Evolutionary conservation across 148 eudicot species (phyloP).

Genomic region (Vaccinium macrocarpon): DNA sequence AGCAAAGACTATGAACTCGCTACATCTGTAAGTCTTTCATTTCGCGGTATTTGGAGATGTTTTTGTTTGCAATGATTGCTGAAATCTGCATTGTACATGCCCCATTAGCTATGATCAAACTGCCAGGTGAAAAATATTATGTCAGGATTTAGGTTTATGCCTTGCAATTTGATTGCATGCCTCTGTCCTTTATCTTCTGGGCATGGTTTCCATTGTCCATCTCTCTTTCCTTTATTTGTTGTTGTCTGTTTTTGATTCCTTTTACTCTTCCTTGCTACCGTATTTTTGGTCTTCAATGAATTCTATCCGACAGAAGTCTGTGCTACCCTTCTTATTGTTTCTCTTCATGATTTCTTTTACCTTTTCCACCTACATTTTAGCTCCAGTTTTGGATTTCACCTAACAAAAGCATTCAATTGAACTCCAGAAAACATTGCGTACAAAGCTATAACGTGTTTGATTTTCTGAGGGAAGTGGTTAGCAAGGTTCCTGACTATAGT

Average conservation of each 20-base stretch:
- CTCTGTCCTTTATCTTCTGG: neutral
- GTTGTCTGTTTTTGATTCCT: neutral
- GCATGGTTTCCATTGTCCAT: neutral
- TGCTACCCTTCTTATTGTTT: neutral
- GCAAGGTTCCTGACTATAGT: slow-evolving; percentile 96
- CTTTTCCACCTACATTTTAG: neutral
- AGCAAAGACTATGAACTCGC: slow-evolving; percentile 85
- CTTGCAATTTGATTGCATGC: neutral
- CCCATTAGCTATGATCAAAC: neutral
- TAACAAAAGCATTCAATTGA: neutral
- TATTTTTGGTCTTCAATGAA: neutral
- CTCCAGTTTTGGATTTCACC: neutral
- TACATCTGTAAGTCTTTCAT: slow-evolving; percentile 77
- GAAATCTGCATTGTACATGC: neutral
- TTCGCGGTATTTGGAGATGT: neutral
- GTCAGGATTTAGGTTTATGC: neutral
- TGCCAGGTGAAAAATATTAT: neutral
- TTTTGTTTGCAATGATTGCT: neutral
- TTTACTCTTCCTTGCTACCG: neutral
- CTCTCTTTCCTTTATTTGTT: neutral
- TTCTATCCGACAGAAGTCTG: neutral
- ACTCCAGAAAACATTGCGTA: slow-evolving; percentile 45
- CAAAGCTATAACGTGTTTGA: slow-evolving; percentile 90
- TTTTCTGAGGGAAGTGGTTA: slow-evolving; percentile 85
- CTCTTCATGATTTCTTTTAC: neutral